phyloP scores from a whole-genome alignment of 2,329 filamentous ascomycete genomes.

The Aspergillus sp. region DNA sequence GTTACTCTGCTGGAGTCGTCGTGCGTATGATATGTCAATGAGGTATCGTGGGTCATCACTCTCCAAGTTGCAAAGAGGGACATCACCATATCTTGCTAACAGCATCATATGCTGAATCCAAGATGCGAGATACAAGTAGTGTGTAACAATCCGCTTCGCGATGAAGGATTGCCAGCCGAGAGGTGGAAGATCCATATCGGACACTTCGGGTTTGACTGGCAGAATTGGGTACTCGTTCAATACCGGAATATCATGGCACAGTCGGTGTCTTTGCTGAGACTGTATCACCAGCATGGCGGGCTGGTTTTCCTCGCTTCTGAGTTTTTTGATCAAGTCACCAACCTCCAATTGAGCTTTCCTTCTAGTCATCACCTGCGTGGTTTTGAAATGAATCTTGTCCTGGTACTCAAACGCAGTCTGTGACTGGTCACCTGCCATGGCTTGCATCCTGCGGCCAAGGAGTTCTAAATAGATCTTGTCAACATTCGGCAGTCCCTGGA shows the following conservation, averaged over 20 bases:
- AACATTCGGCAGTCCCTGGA: slow-evolving; percentile 83
- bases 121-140: slow-evolving; percentile 86
- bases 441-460: slow-evolving; percentile 58
- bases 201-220: slow-evolving; percentile 72
- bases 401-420: slow-evolving; percentile 84
- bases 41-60: slow-evolving; percentile 89
- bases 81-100: slow-evolving; percentile 84
- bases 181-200: slow-evolving; percentile 82
- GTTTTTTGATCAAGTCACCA: slow-evolving; percentile 81
- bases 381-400: slow-evolving; percentile 78
- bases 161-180: slow-evolving; percentile 91
- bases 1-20: slow-evolving; percentile 82
- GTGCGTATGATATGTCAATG: slow-evolving; percentile 92
- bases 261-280: slow-evolving; percentile 74
- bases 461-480: slow-evolving; percentile 82
- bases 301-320: slow-evolving; percentile 75
- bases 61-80: slow-evolving; percentile 93
- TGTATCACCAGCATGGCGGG: slow-evolving; percentile 85
- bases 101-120: slow-evolving; percentile 88
- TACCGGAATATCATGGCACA: slow-evolving; percentile 79
- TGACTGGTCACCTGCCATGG: slow-evolving; percentile 65
- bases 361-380: slow-evolving; percentile 80
- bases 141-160: slow-evolving; percentile 76
- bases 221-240: slow-evolving; percentile 81
- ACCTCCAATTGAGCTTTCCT: slow-evolving; percentile 86